Base-by-base conservation (phyloP, 208 protist species). In the Acanthamoeba healyi region DNA sequence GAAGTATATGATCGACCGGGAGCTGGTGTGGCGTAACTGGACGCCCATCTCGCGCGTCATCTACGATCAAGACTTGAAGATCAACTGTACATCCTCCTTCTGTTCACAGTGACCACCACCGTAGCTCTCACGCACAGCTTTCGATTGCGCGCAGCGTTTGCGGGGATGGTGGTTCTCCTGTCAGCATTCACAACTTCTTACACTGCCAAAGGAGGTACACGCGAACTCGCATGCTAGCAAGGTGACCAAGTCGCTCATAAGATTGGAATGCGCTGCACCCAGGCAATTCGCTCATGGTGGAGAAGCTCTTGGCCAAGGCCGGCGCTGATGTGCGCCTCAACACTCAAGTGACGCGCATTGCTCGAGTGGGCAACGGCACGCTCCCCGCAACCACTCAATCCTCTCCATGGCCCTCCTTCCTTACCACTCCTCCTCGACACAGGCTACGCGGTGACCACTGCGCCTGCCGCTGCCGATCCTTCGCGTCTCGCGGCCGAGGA, bases 11-110 rank as follows among this genome's bases (percentile, higher is more conserved):
- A 70, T 91, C 38, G 40, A 70, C 17, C 38, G 24, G 2, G 36
- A 49, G 3, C 0, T 70, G 15, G 56, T 70, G 36, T 70, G 84
- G 84, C 46, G 32, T 5, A 70, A 91, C 84, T 63, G 49, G 56
- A 42, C 6, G 4, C 84, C 84, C 22, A 34, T 70, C 3, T 72
- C 84, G 34, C 84, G 84, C 0, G 84, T 91, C 38, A 91, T 91
- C 56, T 91, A 91, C 56, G 84, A 91, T 24, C 84, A 91, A 24
- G 58, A 91, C n/a, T 38, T 91, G 26, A 26, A 36, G 22, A 63
- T 91, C 22, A 91, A 63, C 58, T 63, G 84, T 91, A 67, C 61
- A 17, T 36, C 58, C 10, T 7, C n/a, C 12, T 19, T 29, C 12
- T 34, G 1, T 34, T 65, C 58, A 9, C n/a, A 6, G 2, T 34